A percentile compares a stretch with the other conserved stretches of the same genome.
phyloP scores from a whole-genome alignment of 495 filamentous ascomycete species.

The Xylaria intraflava region DNA sequence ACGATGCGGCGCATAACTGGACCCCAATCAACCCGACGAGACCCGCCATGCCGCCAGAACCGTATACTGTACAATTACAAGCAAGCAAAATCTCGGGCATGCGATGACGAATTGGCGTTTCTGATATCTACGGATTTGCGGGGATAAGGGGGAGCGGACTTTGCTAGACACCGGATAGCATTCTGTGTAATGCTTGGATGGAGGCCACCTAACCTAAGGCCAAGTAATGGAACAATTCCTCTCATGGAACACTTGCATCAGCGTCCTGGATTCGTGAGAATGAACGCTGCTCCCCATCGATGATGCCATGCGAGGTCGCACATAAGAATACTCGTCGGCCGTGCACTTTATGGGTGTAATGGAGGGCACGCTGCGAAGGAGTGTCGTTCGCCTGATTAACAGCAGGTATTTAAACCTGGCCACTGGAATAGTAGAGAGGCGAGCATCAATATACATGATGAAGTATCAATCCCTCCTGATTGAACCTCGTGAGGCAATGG shows the following conservation, averaged over 20 bases:
- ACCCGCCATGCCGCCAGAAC: not conserved
- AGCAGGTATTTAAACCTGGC: no score
- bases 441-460: no score
- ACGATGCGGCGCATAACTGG: not conserved
- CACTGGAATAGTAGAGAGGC: no score
- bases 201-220: conserved; percentile 1
- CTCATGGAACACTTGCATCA: not conserved
- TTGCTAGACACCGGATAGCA: not conserved
- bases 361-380: no score
- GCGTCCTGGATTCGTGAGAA: not conserved
- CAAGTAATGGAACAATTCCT: conserved; percentile 8
- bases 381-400: no score
- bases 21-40: not conserved
- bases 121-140: not conserved
- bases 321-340: no score
- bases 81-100: not conserved
- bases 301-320: no score
- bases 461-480: no score
- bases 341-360: no score
- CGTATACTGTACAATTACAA: conserved; percentile 13
- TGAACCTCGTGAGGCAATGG: no score
- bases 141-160: not conserved
- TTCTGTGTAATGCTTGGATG: conserved; percentile 4
- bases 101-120: conserved; percentile 5
- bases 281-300: not conserved